A percentile compares a stretch with the other conserved stretches of the same genome.
phyloP scores from a whole-genome alignment of 306 rosid species.

The Vigna nakashimae region DNA sequence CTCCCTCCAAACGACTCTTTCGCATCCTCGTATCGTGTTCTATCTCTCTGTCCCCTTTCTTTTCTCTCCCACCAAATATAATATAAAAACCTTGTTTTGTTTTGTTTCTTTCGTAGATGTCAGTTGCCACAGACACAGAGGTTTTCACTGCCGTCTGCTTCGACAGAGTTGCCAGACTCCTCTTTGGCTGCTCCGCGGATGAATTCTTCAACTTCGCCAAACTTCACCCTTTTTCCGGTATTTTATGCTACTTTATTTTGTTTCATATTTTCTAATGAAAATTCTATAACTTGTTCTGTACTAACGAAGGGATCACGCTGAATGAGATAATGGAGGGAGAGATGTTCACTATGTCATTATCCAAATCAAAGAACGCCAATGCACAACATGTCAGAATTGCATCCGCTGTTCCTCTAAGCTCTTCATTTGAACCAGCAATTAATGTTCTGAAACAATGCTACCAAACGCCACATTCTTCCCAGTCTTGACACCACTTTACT shows the following conservation, averaged over 20 bases:
- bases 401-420: conserved; percentile 59
- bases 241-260: not conserved
- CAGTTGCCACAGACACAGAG: conserved; percentile 70
- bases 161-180: conserved; percentile 68
- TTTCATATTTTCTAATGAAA: not conserved
- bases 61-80: not conserved
- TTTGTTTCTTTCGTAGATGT: conserved; percentile 55
- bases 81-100: not conserved
- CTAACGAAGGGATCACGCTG: conserved; percentile 25
- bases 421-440: conserved; percentile 66
- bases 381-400: conserved; percentile 58
- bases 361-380: conserved; percentile 64
- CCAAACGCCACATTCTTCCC: conserved; percentile 39
- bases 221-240: conserved; percentile 72
- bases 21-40: conserved; percentile 59
- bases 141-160: conserved; percentile 71
- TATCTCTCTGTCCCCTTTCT: not conserved
- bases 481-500: not conserved
- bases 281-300: not conserved
- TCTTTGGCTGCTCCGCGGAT: conserved; percentile 83
- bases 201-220: conserved; percentile 76
- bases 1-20: conserved; percentile 66
- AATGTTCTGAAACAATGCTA: conserved; percentile 57
- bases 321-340: conserved; percentile 71
- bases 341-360: conserved; percentile 61